These are phyloP conservation scores for Colletotrichum navitas DNA, from an alignment of 2,329 filamentous ascomycete species.

Conservation along the genomic window DNA sequence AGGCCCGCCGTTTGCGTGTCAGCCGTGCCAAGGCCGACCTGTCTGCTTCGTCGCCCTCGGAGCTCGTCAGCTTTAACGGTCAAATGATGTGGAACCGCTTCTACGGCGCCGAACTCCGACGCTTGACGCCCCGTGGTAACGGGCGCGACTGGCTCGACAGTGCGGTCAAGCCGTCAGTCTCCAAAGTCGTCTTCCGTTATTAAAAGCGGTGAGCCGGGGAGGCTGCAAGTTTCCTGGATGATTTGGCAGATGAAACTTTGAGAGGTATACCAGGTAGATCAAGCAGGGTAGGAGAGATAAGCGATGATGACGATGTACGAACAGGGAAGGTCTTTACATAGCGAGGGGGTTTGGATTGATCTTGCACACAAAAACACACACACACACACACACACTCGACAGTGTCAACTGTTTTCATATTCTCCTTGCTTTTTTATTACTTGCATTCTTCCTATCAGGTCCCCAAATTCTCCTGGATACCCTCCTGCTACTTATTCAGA, in stretches of 20 bases:
- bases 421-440: not conserved
- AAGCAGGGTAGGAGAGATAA: not conserved
- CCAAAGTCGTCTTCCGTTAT: slow-evolving; percentile 22
- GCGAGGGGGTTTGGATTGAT: slow-evolving; percentile 1
- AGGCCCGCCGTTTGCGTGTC: slow-evolving; percentile 26
- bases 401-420: not conserved
- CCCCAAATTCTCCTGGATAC: not conserved
- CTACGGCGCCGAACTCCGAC: slow-evolving; percentile 25
- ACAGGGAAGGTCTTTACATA: not conserved
- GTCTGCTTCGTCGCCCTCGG: slow-evolving; percentile 36
- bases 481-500: not conserved
- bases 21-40: slow-evolving; percentile 12
- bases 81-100: slow-evolving; percentile 35
- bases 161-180: not conserved
- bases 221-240: not conserved
- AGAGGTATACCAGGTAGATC: not conserved
- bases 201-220: not conserved
- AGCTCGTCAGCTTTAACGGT: slow-evolving; percentile 29
- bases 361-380: not conserved
- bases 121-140: slow-evolving; percentile 18
- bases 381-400: not conserved
- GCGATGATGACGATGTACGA: not conserved
- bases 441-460: not conserved
- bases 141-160: slow-evolving; percentile 31
- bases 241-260: not conserved